phyloP scores from a whole-genome alignment of 768 basidiomycete genomes.

The Leccinum uliginosum region DNA sequence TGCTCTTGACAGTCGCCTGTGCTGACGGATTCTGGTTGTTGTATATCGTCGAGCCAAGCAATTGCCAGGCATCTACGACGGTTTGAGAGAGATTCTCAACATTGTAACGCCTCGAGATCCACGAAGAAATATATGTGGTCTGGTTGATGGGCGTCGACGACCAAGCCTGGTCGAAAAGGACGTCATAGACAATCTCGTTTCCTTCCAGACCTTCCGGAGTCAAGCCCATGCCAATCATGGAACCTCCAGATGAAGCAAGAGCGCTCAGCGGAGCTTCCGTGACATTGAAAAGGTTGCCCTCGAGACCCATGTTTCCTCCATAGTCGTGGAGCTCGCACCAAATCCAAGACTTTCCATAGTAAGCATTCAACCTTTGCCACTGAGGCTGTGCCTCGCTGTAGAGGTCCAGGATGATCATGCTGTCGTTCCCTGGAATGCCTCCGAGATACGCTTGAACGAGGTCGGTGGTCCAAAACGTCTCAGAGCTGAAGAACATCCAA shows the following conservation, averaged over 20 bases:
- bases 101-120: constrained; percentile 35
- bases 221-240: constrained; percentile 38
- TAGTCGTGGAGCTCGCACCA: not conserved
- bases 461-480: constrained; percentile 37
- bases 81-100: constrained; percentile 23
- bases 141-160: constrained; percentile 31
- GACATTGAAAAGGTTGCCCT: not conserved
- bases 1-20: constrained; percentile 35
- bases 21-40: constrained; percentile 31
- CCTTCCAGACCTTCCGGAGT: constrained; percentile 40
- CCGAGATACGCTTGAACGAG: constrained; percentile 37
- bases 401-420: constrained; percentile 40
- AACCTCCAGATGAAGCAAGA: constrained; percentile 25
- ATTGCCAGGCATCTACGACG: constrained; percentile 33
- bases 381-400: constrained; percentile 38
- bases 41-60: constrained; percentile 36
- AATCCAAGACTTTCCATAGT: constrained; percentile 31
- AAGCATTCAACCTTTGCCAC: constrained; percentile 37
- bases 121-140: constrained; percentile 29
- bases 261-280: constrained; percentile 15
- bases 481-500: constrained; percentile 37
- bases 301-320: not conserved
- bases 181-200: constrained; percentile 41
- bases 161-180: constrained; percentile 41
- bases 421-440: constrained; percentile 34